Percentiles rank a stretch among this genome's conserved stretches.
phyloP scores from a whole-genome alignment of 2,329 filamentous ascomycete genomes.

The Dryadomyces sulphureus region DNA sequence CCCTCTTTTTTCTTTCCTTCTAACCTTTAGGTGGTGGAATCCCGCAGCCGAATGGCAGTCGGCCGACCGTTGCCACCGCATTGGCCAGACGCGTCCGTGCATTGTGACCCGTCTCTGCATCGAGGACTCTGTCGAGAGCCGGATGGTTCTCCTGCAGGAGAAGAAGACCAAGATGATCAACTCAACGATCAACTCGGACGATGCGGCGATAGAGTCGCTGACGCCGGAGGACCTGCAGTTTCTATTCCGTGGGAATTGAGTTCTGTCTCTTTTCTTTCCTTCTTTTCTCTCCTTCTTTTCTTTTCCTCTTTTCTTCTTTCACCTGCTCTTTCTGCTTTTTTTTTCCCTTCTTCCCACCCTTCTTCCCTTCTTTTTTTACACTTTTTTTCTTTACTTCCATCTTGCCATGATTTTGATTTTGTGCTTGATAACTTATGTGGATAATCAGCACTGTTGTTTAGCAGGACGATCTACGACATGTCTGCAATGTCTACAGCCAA shows the following conservation, averaged over 20 bases:
- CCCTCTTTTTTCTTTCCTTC: slow-evolving; percentile 1
- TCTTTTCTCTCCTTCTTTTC: neutral
- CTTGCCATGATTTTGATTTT: too few species aligned
- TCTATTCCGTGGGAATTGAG: slow-evolving; percentile 60
- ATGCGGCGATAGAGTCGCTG: slow-evolving; percentile 79
- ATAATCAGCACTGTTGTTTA: too few species aligned
- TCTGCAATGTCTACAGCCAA: neutral
- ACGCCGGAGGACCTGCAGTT: slow-evolving; percentile 91
- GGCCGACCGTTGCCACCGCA: slow-evolving; percentile 85
- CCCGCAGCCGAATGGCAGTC: slow-evolving; percentile 99
- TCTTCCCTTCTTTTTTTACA: too few species aligned
- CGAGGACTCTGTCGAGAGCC: slow-evolving; percentile 89
- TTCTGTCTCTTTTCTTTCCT: neutral
- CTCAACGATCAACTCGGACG: slow-evolving; percentile 88
- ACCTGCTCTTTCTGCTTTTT: neutral
- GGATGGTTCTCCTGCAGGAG: slow-evolving; percentile 91
- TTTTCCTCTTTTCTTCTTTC: neutral
- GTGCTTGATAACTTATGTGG: too few species aligned
- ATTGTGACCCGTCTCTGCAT: slow-evolving; percentile 91
- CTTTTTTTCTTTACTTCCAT: too few species aligned
- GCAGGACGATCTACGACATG: too few species aligned
- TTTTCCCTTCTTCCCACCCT: too few species aligned
- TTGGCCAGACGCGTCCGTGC: slow-evolving; percentile 86
- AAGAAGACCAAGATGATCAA: slow-evolving; percentile 99
- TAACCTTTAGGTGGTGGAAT: slow-evolving; percentile 74